Percentiles rank a stretch among this genome's conserved stretches.
Evolutionary conservation across 1,284 basidiomycete genomes (phyloP).

Genomic region (Malassezia caprae): DNA sequence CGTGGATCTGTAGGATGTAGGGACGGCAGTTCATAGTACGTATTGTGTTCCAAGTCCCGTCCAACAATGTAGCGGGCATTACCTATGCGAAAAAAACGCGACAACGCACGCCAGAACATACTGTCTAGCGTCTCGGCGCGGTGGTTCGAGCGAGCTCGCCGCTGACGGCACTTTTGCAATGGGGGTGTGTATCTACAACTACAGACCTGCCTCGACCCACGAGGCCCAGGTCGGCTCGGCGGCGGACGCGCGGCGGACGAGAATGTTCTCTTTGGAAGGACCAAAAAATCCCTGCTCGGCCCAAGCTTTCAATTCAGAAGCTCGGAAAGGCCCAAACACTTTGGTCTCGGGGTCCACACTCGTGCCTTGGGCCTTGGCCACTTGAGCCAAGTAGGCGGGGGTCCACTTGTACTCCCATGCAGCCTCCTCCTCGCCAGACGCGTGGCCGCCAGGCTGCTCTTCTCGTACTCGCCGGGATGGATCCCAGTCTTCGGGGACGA

Average conservation of each 20-base stretch:
- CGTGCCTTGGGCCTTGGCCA: constrained; percentile 20
- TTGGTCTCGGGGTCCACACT: constrained; percentile 26
- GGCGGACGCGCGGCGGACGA: constrained; percentile 18
- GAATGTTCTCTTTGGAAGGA: constrained; percentile 27
- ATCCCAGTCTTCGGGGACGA: constrained; percentile 40
- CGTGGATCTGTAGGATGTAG: constrained; percentile 28
- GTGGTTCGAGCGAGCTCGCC: not conserved
- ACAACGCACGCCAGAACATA: constrained; percentile 8
- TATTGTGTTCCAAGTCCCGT: constrained; percentile 31
- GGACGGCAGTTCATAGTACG: constrained; percentile 36
- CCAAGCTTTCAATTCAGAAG: constrained; percentile 30
- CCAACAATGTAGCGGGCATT: constrained; percentile 32
- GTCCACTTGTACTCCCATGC: constrained; percentile 42
- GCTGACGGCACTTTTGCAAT: not conserved
- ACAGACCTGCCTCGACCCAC: constrained; percentile 6
- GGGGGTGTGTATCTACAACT: constrained; percentile 1
- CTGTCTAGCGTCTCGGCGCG: not conserved
- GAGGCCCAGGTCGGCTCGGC: constrained; percentile 2
- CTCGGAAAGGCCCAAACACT: constrained; percentile 35
- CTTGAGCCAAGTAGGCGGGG: constrained; percentile 31
- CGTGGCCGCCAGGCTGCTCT: not conserved
- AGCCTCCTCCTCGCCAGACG: not conserved
- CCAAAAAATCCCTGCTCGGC: constrained; percentile 41
- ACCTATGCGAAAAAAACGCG: constrained; percentile 27
- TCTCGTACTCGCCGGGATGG: constrained; percentile 23